Percentiles rank a stretch among this genome's conserved stretches.
Evolutionary conservation across 2,329 filamentous ascomycete genomes (phyloP).

Genomic region (Verticillium klebahnii): DNA sequence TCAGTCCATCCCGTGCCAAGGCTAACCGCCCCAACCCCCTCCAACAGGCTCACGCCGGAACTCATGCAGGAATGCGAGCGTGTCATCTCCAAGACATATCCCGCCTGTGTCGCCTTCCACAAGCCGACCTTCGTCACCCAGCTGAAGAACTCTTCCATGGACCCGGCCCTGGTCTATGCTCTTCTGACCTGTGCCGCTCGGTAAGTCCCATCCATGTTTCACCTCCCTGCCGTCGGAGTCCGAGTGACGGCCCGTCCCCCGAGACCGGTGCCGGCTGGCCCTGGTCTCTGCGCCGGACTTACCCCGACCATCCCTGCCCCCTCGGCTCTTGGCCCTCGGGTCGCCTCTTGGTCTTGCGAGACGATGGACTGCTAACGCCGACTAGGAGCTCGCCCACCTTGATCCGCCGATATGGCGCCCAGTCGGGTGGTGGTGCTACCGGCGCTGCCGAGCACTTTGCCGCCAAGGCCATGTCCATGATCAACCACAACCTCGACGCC

Average conservation of each 20-base stretch:
- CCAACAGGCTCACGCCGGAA: conserved; percentile 47
- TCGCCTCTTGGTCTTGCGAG: not conserved
- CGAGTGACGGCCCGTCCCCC: not conserved
- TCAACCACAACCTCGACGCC: conserved; percentile 55
- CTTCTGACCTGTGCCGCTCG: conserved; percentile 53
- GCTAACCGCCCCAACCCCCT: conserved; percentile 16
- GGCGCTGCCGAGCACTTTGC: conserved; percentile 56
- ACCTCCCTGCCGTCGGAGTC: not conserved
- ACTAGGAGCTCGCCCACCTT: conserved; percentile 49
- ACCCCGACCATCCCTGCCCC: conserved; percentile 2
- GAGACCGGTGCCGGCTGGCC: not conserved
- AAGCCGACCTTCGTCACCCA: conserved; percentile 59
- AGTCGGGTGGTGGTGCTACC: conserved; percentile 34
- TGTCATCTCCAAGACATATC: conserved; percentile 56
- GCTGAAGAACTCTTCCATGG: conserved; percentile 51
- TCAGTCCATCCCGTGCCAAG: not conserved
- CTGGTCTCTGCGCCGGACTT: conserved; percentile 7
- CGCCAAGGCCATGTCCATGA: conserved; percentile 49
- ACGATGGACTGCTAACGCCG: not conserved
- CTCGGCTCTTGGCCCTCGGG: conserved; percentile 6
- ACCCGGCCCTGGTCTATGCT: conserved; percentile 53
- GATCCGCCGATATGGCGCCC: conserved; percentile 55
- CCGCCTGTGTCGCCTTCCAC: conserved; percentile 58
- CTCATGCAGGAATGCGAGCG: conserved; percentile 55
- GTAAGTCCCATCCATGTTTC: conserved; percentile 33